Base-by-base conservation (phyloP, 163 green algal species). In the Volvox carteri region DNA sequence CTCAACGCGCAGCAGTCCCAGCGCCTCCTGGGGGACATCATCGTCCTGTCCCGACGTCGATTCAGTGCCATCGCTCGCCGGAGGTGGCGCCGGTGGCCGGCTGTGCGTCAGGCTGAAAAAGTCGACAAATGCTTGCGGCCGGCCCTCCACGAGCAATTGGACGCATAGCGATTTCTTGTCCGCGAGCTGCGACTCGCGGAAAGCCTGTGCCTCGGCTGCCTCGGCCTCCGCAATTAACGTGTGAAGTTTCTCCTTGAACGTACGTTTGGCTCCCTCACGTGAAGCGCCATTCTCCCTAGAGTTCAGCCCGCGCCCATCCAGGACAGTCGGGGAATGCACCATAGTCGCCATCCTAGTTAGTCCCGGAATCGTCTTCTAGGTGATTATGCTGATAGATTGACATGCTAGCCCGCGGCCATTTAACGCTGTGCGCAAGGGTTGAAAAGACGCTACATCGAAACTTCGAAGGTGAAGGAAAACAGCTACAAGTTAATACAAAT, bases 51-150 rank as follows among this genome's bases (percentile, higher is more conserved):
- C 78, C 30, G 60, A 80, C 21, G 72, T 92, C 14, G 39, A 60
- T 42, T 92, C 72, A 0, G 44, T 25, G 11, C 70, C 50, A 52
- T 41, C 75, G 1, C 33, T 35, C 16, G 52, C 46, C 21, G 75
- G 75, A 6, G 35, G 16, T 41, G 54, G 81, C 6, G 60, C 16
- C 44, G 65, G 44, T 41, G 75, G 37, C 21, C 39, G 21, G 58
- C 52, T 44, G 42, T 95, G 91, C 0, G 90, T 95, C n/a, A 96
- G 86, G 30, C 88, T 85, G 90, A 96, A 96, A 52, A 96, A 96
- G 60, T 96, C 94, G 16, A 94, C 86, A 79, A 96, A 96, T 2
- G 94, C 93, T 39, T 94, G 92, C 1, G 93, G 93, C 25, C 91
- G 85, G 4, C 93, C 93, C 33, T 92, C 88, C 21, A 94, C 81